Base-by-base conservation (phyloP, 352 stramenopile species). In the Phytophthora pisi region DNA sequence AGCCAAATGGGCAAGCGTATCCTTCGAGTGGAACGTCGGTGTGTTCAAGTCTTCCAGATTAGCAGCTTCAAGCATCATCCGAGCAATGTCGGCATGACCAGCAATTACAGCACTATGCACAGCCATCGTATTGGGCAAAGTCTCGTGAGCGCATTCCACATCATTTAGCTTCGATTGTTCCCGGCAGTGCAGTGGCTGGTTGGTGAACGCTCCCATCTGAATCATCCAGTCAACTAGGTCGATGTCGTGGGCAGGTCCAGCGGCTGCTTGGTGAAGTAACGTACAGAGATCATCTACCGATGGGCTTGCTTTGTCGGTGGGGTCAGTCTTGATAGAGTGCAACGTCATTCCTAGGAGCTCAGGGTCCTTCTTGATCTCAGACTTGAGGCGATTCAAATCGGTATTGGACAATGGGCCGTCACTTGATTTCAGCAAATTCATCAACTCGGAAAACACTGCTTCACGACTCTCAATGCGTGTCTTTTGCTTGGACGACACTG, bases 181-280 rank as follows among this genome's bases (percentile, higher is more conserved):
- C 0, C 64, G 53, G 13, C 64, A 66, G 34, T 69, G 54, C 18
- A 64, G 26, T 1, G 64, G 58, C 28, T 76, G 54, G 23, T 60
- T 40, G 2, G 40, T 60, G 5, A 72, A 54, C 1, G 53, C 64
- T 26, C 57, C 68, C 34, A 82, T 71, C 23, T 81, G 67, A 31
- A 81, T 62, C 43, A 84, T 61, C 70, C 73, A 82, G 40, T 84
- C 77, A 0, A 80, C 64, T 10, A 82, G 63, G 2, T 59, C 45
- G 2, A 40, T 59, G 15, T 82, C 67, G 6, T 67, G 53, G 0
- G 65, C 66, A 40, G 43, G 59, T 0, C 73, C 76, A 16, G 70
- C 73, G 5, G 67, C 73, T 0, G 66, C 77, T 30, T 30, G 26
- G 26, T 30, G 26, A 30, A 30, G 26, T 30, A 30, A 30, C 5